Evolutionary conservation across 2,329 filamentous ascomycete species (phyloP).

Genomic region (Ophiostoma sp.): DNA sequence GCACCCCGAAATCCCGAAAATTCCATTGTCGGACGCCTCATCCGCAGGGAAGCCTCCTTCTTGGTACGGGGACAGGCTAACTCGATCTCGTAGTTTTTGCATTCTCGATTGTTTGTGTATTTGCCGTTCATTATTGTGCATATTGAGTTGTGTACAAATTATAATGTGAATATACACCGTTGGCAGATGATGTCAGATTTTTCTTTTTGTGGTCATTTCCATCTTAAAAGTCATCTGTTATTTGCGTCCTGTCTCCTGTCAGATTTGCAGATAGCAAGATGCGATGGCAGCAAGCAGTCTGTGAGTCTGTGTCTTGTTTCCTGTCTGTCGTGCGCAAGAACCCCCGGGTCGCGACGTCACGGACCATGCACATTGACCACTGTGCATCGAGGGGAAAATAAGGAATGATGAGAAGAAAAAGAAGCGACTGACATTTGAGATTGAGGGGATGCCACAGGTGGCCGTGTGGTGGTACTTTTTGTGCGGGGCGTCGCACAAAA

Average conservation of each 20-base stretch:
- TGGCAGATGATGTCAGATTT: neutral
- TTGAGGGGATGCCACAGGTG: neutral
- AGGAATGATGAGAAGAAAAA: neutral
- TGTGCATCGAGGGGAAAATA: neutral
- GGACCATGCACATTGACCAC: constrained; percentile 7
- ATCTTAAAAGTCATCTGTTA: neutral
- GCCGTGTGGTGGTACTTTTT: constrained; percentile 6
- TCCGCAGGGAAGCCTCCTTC: neutral
- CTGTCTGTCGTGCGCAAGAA: neutral
- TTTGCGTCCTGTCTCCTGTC: constrained; percentile 10
- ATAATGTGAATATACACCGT: neutral
- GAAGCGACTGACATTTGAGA: neutral
- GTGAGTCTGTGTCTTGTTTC: neutral
- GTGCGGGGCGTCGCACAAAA: neutral
- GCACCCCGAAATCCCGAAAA: neutral
- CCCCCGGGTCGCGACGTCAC: neutral
- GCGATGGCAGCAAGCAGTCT: neutral
- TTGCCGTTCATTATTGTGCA: neutral
- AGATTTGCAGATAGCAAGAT: neutral
- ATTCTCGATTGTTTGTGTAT: neutral
- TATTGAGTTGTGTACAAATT: neutral
- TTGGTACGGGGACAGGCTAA: neutral
- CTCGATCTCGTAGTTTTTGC: neutral
- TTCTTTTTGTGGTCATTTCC: neutral
- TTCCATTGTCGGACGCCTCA: constrained; percentile 4